phyloP scores from a whole-genome alignment of 148 eudicot genomes.

The Rhododendron vialii region DNA sequence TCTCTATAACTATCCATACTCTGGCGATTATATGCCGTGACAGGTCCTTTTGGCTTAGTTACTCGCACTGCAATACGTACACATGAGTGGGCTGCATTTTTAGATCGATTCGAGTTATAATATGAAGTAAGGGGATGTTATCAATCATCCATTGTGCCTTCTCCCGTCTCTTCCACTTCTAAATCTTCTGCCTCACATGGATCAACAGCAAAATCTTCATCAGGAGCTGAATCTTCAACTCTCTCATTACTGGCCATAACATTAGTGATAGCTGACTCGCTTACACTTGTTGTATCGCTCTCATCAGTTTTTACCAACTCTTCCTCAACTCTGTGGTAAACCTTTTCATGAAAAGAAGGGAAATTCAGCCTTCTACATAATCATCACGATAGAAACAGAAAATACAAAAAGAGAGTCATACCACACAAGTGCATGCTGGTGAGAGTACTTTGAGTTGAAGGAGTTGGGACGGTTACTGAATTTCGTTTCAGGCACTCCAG shows the following conservation, averaged over 20 bases:
- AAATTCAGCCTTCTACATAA: background rate
- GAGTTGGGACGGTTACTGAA: constrained; percentile 96
- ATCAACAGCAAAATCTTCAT: constrained; percentile 1
- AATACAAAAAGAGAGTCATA: constrained; percentile 32
- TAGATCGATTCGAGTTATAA: background rate
- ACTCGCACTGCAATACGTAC: background rate
- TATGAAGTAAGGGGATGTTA: background rate
- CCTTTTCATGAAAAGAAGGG: too few relatives aligned
- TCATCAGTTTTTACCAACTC: constrained; percentile 12
- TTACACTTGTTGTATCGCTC: background rate
- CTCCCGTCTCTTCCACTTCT: constrained; percentile 6
- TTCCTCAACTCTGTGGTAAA: constrained; percentile 48
- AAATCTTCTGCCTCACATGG: background rate
- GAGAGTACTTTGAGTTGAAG: constrained; percentile 66
- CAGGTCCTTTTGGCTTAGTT: background rate
- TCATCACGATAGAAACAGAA: background rate
- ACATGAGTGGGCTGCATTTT: background rate
- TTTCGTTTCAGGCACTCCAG: constrained; percentile 92
- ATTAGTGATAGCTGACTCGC: constrained; percentile 1
- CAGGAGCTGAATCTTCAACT: constrained; percentile 8
- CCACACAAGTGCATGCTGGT: constrained; percentile 91
- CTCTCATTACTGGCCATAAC: background rate
- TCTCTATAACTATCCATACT: background rate
- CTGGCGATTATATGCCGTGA: background rate
- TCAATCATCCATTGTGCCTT: constrained; percentile 9